Conservation (phyloP, 768 basidiomycete species). For the Xanthoconium purpureum region DNA sequence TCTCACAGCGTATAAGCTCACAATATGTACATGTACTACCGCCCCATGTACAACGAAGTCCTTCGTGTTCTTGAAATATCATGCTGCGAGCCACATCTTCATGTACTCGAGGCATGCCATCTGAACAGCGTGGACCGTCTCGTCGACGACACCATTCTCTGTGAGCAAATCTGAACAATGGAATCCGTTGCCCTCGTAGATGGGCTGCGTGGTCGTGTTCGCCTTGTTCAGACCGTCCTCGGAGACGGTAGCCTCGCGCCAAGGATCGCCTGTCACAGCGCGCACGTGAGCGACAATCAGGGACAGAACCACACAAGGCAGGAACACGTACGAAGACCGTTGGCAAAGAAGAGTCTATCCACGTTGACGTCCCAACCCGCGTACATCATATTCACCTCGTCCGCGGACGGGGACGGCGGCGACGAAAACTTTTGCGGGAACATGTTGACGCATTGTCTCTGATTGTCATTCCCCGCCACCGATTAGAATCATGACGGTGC, state of each 20-base stretch:
- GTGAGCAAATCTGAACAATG: conserved; percentile 61
- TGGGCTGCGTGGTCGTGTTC: conserved; percentile 54
- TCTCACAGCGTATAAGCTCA: too few species aligned
- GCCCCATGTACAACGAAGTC: too few species aligned
- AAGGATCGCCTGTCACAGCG: conserved; percentile 67
- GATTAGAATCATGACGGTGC: neutral
- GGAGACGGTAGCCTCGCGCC: conserved; percentile 68
- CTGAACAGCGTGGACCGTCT: conserved; percentile 54
- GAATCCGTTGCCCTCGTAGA: conserved; percentile 60
- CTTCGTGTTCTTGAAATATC: neutral
- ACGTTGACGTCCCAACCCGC: conserved; percentile 60
- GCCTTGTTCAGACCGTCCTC: conserved; percentile 44
- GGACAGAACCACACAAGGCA: neutral
- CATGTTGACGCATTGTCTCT: conserved; percentile 71
- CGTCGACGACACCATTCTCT: conserved; percentile 41
- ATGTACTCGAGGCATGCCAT: conserved; percentile 49
- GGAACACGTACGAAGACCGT: conserved; percentile 52
- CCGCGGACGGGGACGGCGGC: conserved; percentile 43
- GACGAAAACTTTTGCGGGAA: conserved; percentile 57
- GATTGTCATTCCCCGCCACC: neutral
- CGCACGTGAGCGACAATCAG: neutral
- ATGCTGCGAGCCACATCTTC: conserved; percentile 42
- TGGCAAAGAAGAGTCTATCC: conserved; percentile 65
- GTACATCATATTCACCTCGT: conserved; percentile 47
- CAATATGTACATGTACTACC: too few species aligned